A percentile compares a stretch with the other conserved stretches of the same genome.
Conservation (phyloP, 2,329 filamentous ascomycete species). For the Grosmannia huntii region DNA sequence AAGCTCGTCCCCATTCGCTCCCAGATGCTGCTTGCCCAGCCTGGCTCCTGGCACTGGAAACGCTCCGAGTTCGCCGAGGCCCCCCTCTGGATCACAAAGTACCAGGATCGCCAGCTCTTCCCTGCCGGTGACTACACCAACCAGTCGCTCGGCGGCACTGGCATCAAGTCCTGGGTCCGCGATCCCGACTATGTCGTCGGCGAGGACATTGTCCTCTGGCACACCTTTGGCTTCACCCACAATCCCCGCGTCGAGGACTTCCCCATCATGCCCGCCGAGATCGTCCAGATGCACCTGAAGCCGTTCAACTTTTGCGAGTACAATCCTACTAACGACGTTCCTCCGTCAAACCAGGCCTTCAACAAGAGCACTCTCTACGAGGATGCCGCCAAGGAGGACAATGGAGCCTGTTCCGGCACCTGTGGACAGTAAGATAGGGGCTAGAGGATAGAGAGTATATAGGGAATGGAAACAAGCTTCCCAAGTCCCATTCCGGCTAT, state of each 20-base stretch:
- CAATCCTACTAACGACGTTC: slow-evolving; percentile 37
- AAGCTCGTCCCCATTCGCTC: slow-evolving; percentile 32
- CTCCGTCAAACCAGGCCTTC: slow-evolving; percentile 23
- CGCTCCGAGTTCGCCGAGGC: slow-evolving; percentile 29
- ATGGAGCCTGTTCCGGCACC: neutral
- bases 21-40: slow-evolving; percentile 27
- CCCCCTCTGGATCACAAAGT: slow-evolving; percentile 30
- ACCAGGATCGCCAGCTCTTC: slow-evolving; percentile 28
- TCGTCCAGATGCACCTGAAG: slow-evolving; percentile 33
- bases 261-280: slow-evolving; percentile 55
- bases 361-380: slow-evolving; percentile 17
- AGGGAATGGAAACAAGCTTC: no score
- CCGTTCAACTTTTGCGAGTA: slow-evolving; percentile 39
- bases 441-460: neutral
- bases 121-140: slow-evolving; percentile 29
- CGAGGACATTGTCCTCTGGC: slow-evolving; percentile 34
- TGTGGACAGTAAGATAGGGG: neutral
- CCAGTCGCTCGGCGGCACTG: slow-evolving; percentile 25
- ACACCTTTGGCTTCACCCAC: slow-evolving; percentile 48
- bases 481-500: no score
- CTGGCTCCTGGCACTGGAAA: slow-evolving; percentile 23
- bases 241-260: slow-evolving; percentile 54
- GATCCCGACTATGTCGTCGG: slow-evolving; percentile 2
- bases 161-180: slow-evolving; percentile 13
- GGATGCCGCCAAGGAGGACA: neutral